These are phyloP conservation scores for Ramichloridium luteum DNA, from an alignment of 2,329 filamentous ascomycete genomes.

Conservation along the genomic window DNA sequence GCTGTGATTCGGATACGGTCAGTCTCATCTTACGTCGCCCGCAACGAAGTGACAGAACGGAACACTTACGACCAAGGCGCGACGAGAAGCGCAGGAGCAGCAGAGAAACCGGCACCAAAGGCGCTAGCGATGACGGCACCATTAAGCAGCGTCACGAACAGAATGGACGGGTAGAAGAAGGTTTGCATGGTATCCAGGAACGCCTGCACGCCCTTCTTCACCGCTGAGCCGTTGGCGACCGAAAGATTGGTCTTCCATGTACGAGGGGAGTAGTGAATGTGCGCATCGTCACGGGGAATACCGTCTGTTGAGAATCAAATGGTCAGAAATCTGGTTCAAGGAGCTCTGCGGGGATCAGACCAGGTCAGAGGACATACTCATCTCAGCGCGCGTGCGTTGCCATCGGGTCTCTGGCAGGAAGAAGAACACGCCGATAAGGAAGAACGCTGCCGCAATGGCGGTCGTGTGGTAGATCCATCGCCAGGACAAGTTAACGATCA, in stretches of 20 bases:
- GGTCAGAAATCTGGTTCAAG: neutral
- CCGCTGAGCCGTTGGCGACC: constrained; percentile 7
- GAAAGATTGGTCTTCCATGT: constrained; percentile 9
- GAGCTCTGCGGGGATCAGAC: neutral
- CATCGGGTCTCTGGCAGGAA: constrained; percentile 14
- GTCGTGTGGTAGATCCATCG: constrained; percentile 13
- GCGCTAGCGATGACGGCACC: constrained; percentile 8
- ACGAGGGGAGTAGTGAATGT: constrained; percentile 4
- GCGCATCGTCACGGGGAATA: constrained; percentile 2
- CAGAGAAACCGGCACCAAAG: constrained; percentile 8
- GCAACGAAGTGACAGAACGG: neutral
- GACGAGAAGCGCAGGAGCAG: constrained; percentile 8
- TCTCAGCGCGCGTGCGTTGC: constrained; percentile 7
- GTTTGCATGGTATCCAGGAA: constrained; percentile 13
- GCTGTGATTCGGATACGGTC: constrained; percentile 1
- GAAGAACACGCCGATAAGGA: constrained; percentile 8
- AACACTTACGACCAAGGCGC: constrained; percentile 1
- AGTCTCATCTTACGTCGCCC: neutral
- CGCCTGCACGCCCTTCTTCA: constrained; percentile 6
- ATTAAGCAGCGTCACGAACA: constrained; percentile 14
- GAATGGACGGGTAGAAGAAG: constrained; percentile 9
- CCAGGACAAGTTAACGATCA: constrained; percentile 11
- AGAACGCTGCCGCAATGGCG: constrained; percentile 7
- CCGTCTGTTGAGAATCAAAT: constrained; percentile 1
- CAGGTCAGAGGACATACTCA: constrained; percentile 1